A percentile compares a stretch with the other conserved stretches of the same genome.
Evolutionary conservation across 371 early-diverging fungal genomes (phyloP).

Genomic region (Cokeromyces recurvatus): DNA sequence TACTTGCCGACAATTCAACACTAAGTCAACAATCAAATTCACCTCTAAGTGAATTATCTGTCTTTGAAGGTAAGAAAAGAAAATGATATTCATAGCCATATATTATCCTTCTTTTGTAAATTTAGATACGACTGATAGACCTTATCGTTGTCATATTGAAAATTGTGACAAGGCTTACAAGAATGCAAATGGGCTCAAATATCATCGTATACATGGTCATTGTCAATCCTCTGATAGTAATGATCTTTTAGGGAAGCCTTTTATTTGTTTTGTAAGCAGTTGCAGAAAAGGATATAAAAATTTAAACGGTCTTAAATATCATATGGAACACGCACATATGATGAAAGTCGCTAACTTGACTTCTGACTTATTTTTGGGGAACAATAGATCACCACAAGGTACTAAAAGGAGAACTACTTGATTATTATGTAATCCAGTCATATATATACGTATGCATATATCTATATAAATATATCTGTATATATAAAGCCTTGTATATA

Average conservation of each 20-base stretch:
- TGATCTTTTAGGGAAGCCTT: conserved; percentile 58
- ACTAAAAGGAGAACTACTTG: no score
- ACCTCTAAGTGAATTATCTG: no score
- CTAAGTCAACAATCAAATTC: no score
- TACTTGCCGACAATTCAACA: no score
- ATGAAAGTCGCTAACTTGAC: conserved; percentile 3
- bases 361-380: conserved; percentile 4
- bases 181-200: conserved; percentile 94
- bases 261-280: conserved; percentile 69
- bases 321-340: conserved; percentile 63
- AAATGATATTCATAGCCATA: no score
- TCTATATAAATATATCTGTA: no score
- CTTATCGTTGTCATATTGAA: conserved; percentile 68
- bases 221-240: conserved; percentile 35
- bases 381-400: no score
- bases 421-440: no score
- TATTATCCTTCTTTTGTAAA: no score
- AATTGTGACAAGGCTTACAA: conserved; percentile 91
- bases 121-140: conserved; percentile 42
- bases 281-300: conserved; percentile 95
- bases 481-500: no score
- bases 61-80: no score
- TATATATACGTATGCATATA: no score
- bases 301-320: conserved; percentile 93
- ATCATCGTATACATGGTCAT: conserved; percentile 80